Percentiles rank a stretch among this genome's conserved stretches.
Evolutionary conservation across 495 filamentous ascomycete species (phyloP).

Genomic region (Penicillium bovifimosum): DNA sequence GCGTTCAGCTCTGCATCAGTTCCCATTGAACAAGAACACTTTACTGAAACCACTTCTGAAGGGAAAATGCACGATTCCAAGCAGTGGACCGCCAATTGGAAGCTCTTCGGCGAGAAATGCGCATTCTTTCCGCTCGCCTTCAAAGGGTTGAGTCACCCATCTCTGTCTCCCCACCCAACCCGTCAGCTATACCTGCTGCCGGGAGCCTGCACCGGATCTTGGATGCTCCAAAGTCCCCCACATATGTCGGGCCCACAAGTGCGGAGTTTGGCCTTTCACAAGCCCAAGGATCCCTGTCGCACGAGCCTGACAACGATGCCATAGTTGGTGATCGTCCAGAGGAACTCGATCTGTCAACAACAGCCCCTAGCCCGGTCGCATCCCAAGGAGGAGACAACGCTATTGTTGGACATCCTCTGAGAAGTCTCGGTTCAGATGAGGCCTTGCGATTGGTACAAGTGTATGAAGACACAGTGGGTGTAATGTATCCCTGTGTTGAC

Average conservation of each 20-base stretch:
- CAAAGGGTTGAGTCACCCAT: constrained; percentile 26
- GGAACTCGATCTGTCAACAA: constrained; percentile 16
- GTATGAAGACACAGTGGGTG: constrained; percentile 71
- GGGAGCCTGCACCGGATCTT: constrained; percentile 30
- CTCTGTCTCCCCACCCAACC: not conserved
- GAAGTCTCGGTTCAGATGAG: constrained; percentile 46
- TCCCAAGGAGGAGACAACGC: constrained; percentile 8
- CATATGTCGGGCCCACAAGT: constrained; percentile 39
- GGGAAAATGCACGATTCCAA: constrained; percentile 19
- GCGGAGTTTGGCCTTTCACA: constrained; percentile 37
- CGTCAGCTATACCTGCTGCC: not conserved
- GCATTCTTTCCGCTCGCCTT: constrained; percentile 29
- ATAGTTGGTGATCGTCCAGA: constrained; percentile 2
- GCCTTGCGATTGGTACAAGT: constrained; percentile 62
- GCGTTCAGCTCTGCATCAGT: not conserved
- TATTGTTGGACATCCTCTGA: constrained; percentile 16
- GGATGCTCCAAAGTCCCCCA: constrained; percentile 33
- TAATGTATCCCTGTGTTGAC: constrained; percentile 79
- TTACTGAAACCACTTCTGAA: constrained; percentile 7
- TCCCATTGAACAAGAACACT: not conserved
- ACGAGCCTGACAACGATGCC: not conserved
- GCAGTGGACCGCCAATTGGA: constrained; percentile 29
- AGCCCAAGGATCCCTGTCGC: constrained; percentile 1
- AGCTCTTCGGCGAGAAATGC: constrained; percentile 29
- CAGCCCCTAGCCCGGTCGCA: constrained; percentile 17